phyloP scores from a whole-genome alignment of 208 protist genomes.

The Paratrypanosoma confusum region DNA sequence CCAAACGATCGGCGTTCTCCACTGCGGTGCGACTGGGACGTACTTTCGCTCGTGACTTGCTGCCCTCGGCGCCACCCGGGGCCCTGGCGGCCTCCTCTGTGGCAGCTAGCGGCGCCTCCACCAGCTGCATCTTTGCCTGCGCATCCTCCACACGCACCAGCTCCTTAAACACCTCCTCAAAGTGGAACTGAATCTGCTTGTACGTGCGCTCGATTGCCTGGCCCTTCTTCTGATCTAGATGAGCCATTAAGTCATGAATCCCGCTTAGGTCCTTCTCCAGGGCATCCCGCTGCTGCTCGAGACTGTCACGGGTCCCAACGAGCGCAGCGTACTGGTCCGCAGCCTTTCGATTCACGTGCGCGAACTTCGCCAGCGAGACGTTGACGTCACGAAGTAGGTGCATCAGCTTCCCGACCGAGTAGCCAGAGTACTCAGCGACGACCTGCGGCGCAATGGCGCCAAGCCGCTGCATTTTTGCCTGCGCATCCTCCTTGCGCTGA shows the following conservation, averaged over 20 bases:
- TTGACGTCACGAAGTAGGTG: slow-evolving; percentile 62
- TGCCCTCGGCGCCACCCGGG: background rate
- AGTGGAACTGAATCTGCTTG: slow-evolving; percentile 95
- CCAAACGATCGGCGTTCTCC: slow-evolving; percentile 15
- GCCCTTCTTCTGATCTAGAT: slow-evolving; percentile 95
- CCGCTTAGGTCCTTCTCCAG: slow-evolving; percentile 72
- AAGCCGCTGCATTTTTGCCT: slow-evolving; percentile 86
- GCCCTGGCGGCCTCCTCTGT: no score
- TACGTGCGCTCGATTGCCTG: slow-evolving; percentile 97
- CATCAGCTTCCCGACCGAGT: slow-evolving; percentile 72
- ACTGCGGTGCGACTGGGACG: no score
- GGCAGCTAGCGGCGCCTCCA: slow-evolving; percentile 8
- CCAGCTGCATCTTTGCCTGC: slow-evolving; percentile 70
- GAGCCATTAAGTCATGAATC: slow-evolving; percentile 92
- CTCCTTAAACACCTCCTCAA: slow-evolving; percentile 94
- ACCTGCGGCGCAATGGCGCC: slow-evolving; percentile 77
- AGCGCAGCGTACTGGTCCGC: slow-evolving; percentile 95
- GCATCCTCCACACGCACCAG: slow-evolving; percentile 89
- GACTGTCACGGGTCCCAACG: slow-evolving; percentile 70
- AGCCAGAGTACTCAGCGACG: slow-evolving; percentile 23
- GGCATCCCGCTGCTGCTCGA: slow-evolving; percentile 68
- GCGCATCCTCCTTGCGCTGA: slow-evolving; percentile 75
- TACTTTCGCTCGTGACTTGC: slow-evolving; percentile 1
- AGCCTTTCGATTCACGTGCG: slow-evolving; percentile 98
- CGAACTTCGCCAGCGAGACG: slow-evolving; percentile 80